Evolutionary conservation across 306 rosid genomes (phyloP), one percentile per base, ranked within the genome.

Genomic region (Pueraria montana): DNA sequence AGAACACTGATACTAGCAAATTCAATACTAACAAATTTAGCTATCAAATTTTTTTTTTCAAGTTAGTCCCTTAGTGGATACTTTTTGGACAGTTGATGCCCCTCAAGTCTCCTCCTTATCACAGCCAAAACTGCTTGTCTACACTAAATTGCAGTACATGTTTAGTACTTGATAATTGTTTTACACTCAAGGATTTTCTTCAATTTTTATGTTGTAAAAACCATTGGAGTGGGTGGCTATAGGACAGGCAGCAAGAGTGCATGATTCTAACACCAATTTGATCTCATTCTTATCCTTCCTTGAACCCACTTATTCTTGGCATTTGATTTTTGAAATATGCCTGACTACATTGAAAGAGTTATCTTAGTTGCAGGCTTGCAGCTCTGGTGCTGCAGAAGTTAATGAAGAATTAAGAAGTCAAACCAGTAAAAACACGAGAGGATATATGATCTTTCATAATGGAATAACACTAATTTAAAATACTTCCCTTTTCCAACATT

Each of bases 1-100:
- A 36, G 71, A 68, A 18, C 53, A 65, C 23, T 14, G 43, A 36
- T 76, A 55, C 67, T 56, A 46, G 63, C 36, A 74, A 52, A 56
- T 71, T 77, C 11, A 67, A 76, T 26, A 32, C 24, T 40, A 46
- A 7, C 24, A 70, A 70, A n/a, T 30, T 74, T 74, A 73, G 74
- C 61, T 27, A 23, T 76, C 36, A 38, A 30, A n/a, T 58, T 72
- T 36, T 36, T 81, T 26, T 73, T 56, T 66, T 23, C 17, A 30
- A 66, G 24, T 74, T 53, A 61, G 21, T 61, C 32, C 63, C 79
- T 20, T 36, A 26, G 40, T 42, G 59, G 72, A 77, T 84, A 48
- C 49, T 69, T 80, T 77, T 76, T 84, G 63, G 55, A 72, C n/a
- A 17, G 61, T 17, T 53, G 76, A 72, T 77, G 70, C 30, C 68